Conservation (phyloP, 169 alveolate species). For the Neospora caninum region DNA sequence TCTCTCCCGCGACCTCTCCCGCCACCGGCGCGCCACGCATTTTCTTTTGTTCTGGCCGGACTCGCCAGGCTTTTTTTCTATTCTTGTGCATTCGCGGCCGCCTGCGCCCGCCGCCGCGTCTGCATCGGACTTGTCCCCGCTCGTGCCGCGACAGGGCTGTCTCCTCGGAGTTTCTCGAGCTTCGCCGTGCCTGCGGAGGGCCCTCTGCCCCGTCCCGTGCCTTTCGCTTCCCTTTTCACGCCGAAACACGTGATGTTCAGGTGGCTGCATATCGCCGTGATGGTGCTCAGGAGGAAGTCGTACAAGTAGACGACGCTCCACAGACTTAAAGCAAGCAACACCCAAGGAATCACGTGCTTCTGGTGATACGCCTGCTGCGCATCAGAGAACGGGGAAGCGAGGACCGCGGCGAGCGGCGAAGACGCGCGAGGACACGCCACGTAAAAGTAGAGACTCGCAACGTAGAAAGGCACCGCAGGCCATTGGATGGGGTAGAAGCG, state of each 20-base stretch:
- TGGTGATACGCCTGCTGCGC: constrained; percentile 32
- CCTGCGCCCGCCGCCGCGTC: no score
- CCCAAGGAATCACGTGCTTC: constrained; percentile 30
- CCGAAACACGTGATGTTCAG: constrained; percentile 39
- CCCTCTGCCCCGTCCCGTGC: no score
- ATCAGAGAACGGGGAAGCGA: not conserved
- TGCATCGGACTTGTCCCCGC: no score
- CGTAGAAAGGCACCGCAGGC: constrained; percentile 54
- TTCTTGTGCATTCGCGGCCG: no score
- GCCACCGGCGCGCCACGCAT: no score
- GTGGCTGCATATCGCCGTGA: constrained; percentile 35
- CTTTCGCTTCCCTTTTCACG: not conserved
- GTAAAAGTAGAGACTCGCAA: constrained; percentile 33
- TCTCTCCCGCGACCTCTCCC: no score
- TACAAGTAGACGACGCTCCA: constrained; percentile 41
- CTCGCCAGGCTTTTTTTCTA: no score
- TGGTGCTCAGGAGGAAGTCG: constrained; percentile 22
- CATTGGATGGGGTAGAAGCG: constrained; percentile 43
- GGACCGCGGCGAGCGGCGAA: constrained; percentile 29
- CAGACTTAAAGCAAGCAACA: constrained; percentile 18
- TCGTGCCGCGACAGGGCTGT: no score
- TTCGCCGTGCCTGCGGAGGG: no score
- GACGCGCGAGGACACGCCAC: not conserved
- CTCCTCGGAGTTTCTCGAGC: no score
- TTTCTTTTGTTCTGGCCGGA: no score